Base-by-base conservation (phyloP, 169 alveolate species). In the Cyclospora cayetanensis region DNA sequence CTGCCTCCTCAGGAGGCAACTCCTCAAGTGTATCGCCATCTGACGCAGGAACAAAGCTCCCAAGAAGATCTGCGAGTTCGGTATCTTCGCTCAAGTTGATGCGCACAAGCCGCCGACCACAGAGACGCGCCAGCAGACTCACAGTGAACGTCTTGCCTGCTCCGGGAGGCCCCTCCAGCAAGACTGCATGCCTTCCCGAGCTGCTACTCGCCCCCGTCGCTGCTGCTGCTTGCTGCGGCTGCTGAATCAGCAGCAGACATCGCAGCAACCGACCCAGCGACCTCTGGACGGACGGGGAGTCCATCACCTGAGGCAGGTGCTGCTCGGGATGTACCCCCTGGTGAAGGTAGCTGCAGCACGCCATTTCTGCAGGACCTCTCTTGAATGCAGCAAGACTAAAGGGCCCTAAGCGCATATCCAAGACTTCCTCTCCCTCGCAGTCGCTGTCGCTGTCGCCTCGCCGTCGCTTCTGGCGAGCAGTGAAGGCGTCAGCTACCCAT, bases 111-210 rank as follows among this genome's bases (percentile, higher is more conserved):
- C 95, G 96, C 53, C 95, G 95, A 63, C 97, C 98, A 34, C 97
- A 93, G 39, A 95, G 77, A 72, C 95, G 94, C 11, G 99, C 99
- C 82, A 99, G 89, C 74, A 97, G 95, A 65, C 97, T 97, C 20
- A 99, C 96, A 5, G 97, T 95, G 50, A 99, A 97, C 4, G 99
- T 99, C 94, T 99, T 99, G 22, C 99, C 99, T 25, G 99, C 99
- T 27, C 99, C 99, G 5, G 99, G 99, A 20, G 99, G 98, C 11
- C 99, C 99, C 94, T 98, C 99, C 20, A 99, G 96, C 65, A 99
- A 95, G 55, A 99, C 97, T 5, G 99, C 98, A 65, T 97, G 94
- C 37, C 92, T n/a, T 29, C 94, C 94, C 1, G 83, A 46, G 63
- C 79, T 76, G 91, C 68, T 70, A 1, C 66, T 42, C 18, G 20